Conservation (phyloP, 148 eudicot species). For the Mesembryanthemum crystallinum region DNA sequence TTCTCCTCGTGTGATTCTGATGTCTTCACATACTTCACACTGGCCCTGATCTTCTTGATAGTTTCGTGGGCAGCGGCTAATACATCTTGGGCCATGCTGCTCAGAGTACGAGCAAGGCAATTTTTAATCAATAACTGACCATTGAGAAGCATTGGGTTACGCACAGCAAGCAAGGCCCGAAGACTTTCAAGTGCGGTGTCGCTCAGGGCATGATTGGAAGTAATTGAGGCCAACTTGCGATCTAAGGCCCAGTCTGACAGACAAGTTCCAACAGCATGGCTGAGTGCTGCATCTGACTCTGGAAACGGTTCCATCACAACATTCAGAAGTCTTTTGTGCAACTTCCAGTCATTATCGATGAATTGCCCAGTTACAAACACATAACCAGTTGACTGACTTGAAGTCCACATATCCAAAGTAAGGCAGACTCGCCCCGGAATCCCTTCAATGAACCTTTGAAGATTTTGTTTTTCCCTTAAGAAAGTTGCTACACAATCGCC, state of each 20-base stretch:
- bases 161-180: slow-evolving; percentile 66
- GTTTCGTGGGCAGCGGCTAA: slow-evolving; percentile 43
- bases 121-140: slow-evolving; percentile 68
- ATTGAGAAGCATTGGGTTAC: slow-evolving; percentile 55
- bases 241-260: slow-evolving; percentile 80
- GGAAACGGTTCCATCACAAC: slow-evolving; percentile 86
- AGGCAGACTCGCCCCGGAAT: slow-evolving; percentile 72
- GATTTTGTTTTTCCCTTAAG: slow-evolving; percentile 55
- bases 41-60: slow-evolving; percentile 64
- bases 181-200: slow-evolving; percentile 55
- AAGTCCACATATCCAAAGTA: slow-evolving; percentile 63
- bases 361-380: slow-evolving; percentile 64
- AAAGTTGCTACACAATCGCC: slow-evolving; percentile 72
- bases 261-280: slow-evolving; percentile 80
- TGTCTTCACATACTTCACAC: slow-evolving; percentile 80
- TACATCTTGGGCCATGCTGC: slow-evolving; percentile 64
- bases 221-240: slow-evolving; percentile 56
- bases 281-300: slow-evolving; percentile 67
- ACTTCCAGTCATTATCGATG: slow-evolving; percentile 69
- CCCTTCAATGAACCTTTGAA: slow-evolving; percentile 52
- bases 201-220: slow-evolving; percentile 51
- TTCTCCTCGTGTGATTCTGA: slow-evolving; percentile 73
- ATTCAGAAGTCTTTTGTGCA: slow-evolving; percentile 68
- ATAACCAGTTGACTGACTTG: slow-evolving; percentile 55
- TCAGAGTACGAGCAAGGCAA: slow-evolving; percentile 77